Evolutionary conservation across 2,329 filamentous ascomycete genomes (phyloP).

Genomic region (Periconia sp.): DNA sequence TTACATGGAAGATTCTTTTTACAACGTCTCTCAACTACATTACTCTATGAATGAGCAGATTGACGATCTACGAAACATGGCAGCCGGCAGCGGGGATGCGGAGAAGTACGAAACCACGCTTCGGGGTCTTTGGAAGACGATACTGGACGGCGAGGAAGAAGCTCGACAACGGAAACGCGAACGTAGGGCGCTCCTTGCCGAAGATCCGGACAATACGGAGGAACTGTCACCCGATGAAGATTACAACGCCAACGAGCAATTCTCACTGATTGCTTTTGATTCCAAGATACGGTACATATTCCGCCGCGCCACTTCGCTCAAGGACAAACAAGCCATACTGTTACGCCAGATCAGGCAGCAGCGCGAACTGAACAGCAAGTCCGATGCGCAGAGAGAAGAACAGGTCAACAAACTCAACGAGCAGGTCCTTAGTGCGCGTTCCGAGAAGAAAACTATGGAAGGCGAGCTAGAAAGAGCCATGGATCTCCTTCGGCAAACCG

Average conservation of each 20-base stretch:
- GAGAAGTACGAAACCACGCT: slow-evolving; percentile 55
- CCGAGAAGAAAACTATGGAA: slow-evolving; percentile 39
- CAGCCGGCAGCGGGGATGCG: slow-evolving; percentile 18
- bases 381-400: slow-evolving; percentile 58
- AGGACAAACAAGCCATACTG: slow-evolving; percentile 86
- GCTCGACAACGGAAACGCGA: slow-evolving; percentile 42
- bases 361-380: slow-evolving; percentile 86
- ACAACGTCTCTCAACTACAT: slow-evolving; percentile 42
- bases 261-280: slow-evolving; percentile 75
- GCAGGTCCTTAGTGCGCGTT: slow-evolving; percentile 40
- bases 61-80: slow-evolving; percentile 25
- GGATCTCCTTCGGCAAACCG: slow-evolving; percentile 30
- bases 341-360: slow-evolving; percentile 94
- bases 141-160: slow-evolving; percentile 47
- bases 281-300: slow-evolving; percentile 79
- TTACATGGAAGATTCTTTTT: slow-evolving; percentile 66
- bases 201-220: slow-evolving; percentile 63
- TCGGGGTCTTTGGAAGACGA: slow-evolving; percentile 56
- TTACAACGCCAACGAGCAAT: slow-evolving; percentile 60
- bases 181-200: slow-evolving; percentile 41
- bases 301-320: slow-evolving; percentile 71
- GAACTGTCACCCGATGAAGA: slow-evolving; percentile 64
- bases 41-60: slow-evolving; percentile 34
- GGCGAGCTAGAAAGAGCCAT: slow-evolving; percentile 40
- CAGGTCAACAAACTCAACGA: slow-evolving; percentile 47